phyloP scores from a whole-genome alignment of 306 rosid genomes.

The Crotalaria pallida region DNA sequence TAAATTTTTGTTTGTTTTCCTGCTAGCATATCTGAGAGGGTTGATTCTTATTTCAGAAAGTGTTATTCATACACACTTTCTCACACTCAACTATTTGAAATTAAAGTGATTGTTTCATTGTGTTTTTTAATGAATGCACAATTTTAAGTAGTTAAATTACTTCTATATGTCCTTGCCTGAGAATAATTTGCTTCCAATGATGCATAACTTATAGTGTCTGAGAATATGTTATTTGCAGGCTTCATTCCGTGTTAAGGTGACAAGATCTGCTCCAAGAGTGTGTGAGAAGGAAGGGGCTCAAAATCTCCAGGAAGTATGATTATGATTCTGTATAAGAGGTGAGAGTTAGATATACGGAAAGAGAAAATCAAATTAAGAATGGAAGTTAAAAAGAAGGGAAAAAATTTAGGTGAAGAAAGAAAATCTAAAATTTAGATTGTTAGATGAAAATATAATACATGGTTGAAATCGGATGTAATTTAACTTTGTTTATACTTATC shows the following conservation, averaged over 20 bases:
- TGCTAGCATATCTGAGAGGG: neutral
- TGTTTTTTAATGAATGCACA: neutral
- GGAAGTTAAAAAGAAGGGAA: too few relatives aligned
- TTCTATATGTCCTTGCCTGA: neutral
- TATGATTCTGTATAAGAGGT: neutral
- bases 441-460: too few relatives aligned
- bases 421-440: too few relatives aligned
- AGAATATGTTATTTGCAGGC: conserved; percentile 48
- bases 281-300: conserved; percentile 25
- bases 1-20: neutral
- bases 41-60: neutral
- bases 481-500: too few relatives aligned
- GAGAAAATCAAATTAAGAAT: neutral
- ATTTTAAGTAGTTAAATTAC: neutral
- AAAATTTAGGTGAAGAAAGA: too few relatives aligned
- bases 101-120: neutral
- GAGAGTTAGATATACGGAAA: too few relatives aligned
- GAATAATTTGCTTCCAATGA: neutral
- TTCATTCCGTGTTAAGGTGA: conserved; percentile 69
- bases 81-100: neutral
- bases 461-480: too few relatives aligned
- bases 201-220: neutral
- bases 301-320: conserved; percentile 35
- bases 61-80: neutral
- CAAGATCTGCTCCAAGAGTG: conserved; percentile 34